Conservation (phyloP, 1,284 basidiomycete species). For the Microbotryum lychnidis-dioicae region DNA sequence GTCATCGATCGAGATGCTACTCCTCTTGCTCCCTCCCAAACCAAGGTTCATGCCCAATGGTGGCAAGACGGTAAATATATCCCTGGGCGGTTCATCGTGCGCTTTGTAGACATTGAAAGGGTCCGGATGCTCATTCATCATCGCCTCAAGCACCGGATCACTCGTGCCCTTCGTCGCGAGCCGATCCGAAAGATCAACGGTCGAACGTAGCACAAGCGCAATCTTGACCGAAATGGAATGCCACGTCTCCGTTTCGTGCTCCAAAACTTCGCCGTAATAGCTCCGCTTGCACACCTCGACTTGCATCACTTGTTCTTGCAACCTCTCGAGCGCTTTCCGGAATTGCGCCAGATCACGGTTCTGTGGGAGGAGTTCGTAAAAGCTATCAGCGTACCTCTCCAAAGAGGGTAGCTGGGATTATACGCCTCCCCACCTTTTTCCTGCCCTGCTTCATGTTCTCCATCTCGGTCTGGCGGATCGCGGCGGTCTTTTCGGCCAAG, state of each 20-base stretch:
- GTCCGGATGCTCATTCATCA: constrained; percentile 41
- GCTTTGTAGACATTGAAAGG: constrained; percentile 40
- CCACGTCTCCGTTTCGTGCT: constrained; percentile 31
- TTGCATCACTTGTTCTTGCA: constrained; percentile 34
- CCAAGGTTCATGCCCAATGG: constrained; percentile 25
- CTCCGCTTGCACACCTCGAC: constrained; percentile 32
- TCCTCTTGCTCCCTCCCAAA: constrained; percentile 4
- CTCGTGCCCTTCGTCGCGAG: constrained; percentile 40
- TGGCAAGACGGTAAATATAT: constrained; percentile 28
- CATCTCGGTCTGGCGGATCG: constrained; percentile 33
- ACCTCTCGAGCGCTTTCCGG: constrained; percentile 30
- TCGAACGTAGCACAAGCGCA: constrained; percentile 30
- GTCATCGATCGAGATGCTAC: constrained; percentile 1
- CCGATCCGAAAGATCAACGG: constrained; percentile 37
- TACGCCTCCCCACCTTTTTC: constrained; percentile 15
- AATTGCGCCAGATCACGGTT: constrained; percentile 32
- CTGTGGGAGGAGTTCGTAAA: background rate
- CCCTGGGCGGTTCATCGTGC: constrained; percentile 9
- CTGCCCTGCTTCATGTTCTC: constrained; percentile 30
- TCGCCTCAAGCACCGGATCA: constrained; percentile 42
- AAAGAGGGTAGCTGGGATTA: no score
- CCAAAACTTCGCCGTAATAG: constrained; percentile 32
- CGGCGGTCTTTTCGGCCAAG: constrained; percentile 30
- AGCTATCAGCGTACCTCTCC: no score
- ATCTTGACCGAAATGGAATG: constrained; percentile 30